phyloP scores from a whole-genome alignment of 2,329 filamentous ascomycete species.

The Sarocladiaceae sp. region DNA sequence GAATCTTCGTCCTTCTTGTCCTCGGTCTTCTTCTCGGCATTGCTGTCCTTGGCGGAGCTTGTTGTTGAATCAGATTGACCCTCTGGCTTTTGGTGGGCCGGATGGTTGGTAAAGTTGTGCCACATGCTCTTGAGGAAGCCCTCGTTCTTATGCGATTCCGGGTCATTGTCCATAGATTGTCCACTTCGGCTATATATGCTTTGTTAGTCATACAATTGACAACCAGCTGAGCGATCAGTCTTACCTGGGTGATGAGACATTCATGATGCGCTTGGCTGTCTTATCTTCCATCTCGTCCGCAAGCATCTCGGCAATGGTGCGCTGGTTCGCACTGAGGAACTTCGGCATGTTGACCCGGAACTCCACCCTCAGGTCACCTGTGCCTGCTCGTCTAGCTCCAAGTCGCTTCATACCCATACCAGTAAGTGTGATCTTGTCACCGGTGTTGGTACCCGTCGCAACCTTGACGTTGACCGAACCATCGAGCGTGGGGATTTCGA shows the following conservation, averaged over 20 bases:
- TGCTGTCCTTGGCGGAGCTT: conserved; percentile 17
- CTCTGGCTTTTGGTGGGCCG: conserved; percentile 42
- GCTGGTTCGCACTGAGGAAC: conserved; percentile 85
- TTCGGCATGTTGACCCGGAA: conserved; percentile 96
- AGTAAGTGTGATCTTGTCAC: conserved; percentile 81
- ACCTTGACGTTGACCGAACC: conserved; percentile 89
- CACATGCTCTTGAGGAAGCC: conserved; percentile 91
- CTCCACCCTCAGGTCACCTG: conserved; percentile 85
- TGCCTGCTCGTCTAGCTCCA: conserved; percentile 58
- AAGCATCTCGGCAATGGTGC: conserved; percentile 90
- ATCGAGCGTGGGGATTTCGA: conserved; percentile 84
- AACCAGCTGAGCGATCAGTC: background rate
- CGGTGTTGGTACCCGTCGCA: conserved; percentile 84
- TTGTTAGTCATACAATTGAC: background rate
- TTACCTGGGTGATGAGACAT: conserved; percentile 46
- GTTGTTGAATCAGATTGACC: conserved; percentile 19
- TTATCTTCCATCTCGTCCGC: conserved; percentile 95
- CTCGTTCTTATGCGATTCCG: conserved; percentile 67
- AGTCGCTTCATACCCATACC: conserved; percentile 95
- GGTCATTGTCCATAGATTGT: conserved; percentile 17
- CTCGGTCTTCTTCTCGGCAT: conserved; percentile 23
- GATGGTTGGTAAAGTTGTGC: conserved; percentile 84
- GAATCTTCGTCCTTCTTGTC: conserved; percentile 18
- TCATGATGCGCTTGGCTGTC: conserved; percentile 89
- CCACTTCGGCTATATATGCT: background rate